Conservation (phyloP, 2,329 filamentous ascomycete species). For the Venturia effusa region DNA sequence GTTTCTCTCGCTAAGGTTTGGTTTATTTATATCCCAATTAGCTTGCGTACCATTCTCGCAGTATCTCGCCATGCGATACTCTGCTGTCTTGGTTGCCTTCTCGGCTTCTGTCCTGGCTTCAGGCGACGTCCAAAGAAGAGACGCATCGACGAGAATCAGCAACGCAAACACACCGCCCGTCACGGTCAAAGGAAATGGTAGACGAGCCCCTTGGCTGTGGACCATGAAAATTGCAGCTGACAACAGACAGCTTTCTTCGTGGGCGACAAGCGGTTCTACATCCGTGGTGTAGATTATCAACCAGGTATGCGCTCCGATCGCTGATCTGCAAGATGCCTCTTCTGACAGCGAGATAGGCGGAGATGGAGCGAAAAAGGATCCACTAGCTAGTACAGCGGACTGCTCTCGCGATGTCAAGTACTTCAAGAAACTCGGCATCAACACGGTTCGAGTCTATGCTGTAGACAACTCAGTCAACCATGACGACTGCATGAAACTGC, state of each 20-base stretch:
- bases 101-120: background rate
- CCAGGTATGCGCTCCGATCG: slow-evolving; percentile 29
- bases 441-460: slow-evolving; percentile 86
- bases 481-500: slow-evolving; percentile 71
- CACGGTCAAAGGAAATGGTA: slow-evolving; percentile 6
- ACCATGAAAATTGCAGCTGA: background rate
- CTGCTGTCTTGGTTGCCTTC: background rate
- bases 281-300: slow-evolving; percentile 55
- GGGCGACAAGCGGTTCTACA: slow-evolving; percentile 49
- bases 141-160: background rate
- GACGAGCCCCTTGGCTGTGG: background rate
- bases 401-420: slow-evolving; percentile 72
- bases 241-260: slow-evolving; percentile 45
- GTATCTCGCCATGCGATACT: background rate
- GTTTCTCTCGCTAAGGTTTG: background rate
- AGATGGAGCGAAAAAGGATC: slow-evolving; percentile 42
- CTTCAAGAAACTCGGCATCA: slow-evolving; percentile 79
- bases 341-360: background rate
- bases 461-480: slow-evolving; percentile 78
- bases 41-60: background rate
- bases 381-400: slow-evolving; percentile 56
- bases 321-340: background rate
- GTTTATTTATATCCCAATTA: background rate
- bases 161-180: slow-evolving; percentile 6
- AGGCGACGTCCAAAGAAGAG: background rate